phyloP scores from a whole-genome alignment of 2,329 filamentous ascomycete genomes.

The Aureobasidium sp. region DNA sequence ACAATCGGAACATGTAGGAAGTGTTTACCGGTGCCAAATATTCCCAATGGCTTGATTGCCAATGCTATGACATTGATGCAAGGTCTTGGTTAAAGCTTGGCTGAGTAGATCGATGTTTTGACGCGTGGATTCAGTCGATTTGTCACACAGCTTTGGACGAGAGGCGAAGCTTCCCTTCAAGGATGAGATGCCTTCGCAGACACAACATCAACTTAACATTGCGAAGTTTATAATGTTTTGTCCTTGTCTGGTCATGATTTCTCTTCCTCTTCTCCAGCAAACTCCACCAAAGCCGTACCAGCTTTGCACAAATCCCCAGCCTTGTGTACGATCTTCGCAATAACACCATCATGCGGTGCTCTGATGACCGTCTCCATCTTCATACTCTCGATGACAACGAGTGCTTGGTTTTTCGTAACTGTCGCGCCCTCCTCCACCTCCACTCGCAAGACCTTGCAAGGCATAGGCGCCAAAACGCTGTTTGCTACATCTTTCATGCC shows the following conservation, averaged over 20 bases:
- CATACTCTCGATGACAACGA: constrained; percentile 75
- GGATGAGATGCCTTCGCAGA: neutral
- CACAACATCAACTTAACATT: neutral
- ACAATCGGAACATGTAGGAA: neutral
- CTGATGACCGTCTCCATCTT: constrained; percentile 65
- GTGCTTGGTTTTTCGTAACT: constrained; percentile 85
- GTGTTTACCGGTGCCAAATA: neutral
- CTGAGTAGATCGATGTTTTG: neutral
- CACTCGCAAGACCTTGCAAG: constrained; percentile 94
- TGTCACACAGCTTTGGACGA: neutral
- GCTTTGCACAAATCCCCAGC: constrained; percentile 53
- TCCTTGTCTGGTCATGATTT: neutral
- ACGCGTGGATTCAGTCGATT: neutral
- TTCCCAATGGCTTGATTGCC: constrained; percentile 1
- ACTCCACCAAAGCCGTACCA: constrained; percentile 52
- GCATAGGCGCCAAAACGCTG: constrained; percentile 94
- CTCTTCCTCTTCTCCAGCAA: constrained; percentile 34
- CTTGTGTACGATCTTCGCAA: constrained; percentile 54
- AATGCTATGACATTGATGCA: neutral
- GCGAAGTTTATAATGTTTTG: neutral
- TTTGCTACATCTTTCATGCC: constrained; percentile 84
- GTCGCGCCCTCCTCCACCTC: constrained; percentile 84
- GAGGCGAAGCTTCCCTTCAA: neutral
- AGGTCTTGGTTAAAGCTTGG: neutral
- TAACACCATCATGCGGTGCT: constrained; percentile 52